Evolutionary conservation across 2,329 filamentous ascomycete genomes (phyloP), one percentile per base, ranked within the genome.

Genomic region (Zasmidium citrigriseum): DNA sequence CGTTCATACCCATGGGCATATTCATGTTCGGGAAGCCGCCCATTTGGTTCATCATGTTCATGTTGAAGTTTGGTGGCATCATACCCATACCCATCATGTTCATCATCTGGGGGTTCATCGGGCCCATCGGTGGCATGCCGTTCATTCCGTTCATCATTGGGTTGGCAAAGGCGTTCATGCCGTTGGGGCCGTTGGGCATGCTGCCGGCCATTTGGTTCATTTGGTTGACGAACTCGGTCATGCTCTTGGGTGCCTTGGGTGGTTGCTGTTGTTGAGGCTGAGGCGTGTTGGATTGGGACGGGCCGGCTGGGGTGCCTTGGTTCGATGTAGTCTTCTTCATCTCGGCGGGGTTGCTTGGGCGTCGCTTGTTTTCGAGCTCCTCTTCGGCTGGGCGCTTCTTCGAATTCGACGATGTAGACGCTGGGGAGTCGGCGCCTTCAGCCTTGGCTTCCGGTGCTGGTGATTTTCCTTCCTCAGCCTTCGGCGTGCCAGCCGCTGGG

Each of bases 361-460:
- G 75, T 21, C 75, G 72, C 47, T 75, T 68, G 57, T 75, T 79
- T 50, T 75, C 76, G 54, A 82, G 75, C 27, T 86, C 81, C 53
- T 92, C 88, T 34, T 93, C 91, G 14, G 92, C 91, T 11, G 89
- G 84, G 21, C 95, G 86, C 78, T 98, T 99, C 77, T 90, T 95
- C 23, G 84, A 78, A 57, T 75, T 76, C 53, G 67, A 67, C 56
- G 74, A 68, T 24, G 52, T 54, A 58, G 62, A 67, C 55, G 70
- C 68, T 65, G 69, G 69, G 67, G 68, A 69, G 54, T 60, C 68
- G 51, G 70, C 65, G 70, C 68, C 58, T 68, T 69, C 60, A 55
- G 53, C 54, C 38, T 66, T 54, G 73, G 66, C 63, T 67, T 61
- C 58, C 63, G 63, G 46, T 64, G 53, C 54, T n/a, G 57, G 56